A percentile compares a stretch with the other conserved stretches of the same genome.
Conservation (phyloP, 23 red algal species). For the Gracilariopsis chorda region DNA sequence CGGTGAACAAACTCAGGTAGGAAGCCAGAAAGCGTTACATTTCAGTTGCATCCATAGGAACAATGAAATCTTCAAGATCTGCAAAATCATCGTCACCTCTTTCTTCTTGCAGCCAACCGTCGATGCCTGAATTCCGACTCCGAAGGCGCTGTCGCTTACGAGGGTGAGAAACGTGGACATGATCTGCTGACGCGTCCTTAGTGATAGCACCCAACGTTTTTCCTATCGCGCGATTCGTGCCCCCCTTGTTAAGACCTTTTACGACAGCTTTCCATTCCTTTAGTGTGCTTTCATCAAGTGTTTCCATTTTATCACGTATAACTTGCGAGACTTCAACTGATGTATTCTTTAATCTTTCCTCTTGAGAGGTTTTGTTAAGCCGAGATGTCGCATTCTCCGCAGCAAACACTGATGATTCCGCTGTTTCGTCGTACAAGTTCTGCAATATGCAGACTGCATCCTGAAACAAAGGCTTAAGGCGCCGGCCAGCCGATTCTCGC, state of each 20-base stretch:
- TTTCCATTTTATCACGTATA: neutral
- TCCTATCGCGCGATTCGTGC: neutral
- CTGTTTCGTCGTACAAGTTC: neutral
- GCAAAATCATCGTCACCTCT: slow-evolving; percentile 64
- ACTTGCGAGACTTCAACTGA: neutral
- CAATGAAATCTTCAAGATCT: slow-evolving; percentile 86
- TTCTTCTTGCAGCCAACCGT: slow-evolving; percentile 69
- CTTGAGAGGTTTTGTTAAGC: neutral
- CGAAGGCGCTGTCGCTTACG: slow-evolving; percentile 39
- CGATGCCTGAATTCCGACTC: slow-evolving; percentile 66
- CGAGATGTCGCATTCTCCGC: neutral
- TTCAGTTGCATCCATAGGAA: slow-evolving; percentile 38
- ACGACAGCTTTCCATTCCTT: neutral
- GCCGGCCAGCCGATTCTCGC: neutral
- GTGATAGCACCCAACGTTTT: neutral
- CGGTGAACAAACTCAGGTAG: neutral
- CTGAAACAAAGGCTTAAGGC: neutral
- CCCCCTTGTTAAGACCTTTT: neutral
- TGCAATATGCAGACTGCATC: neutral
- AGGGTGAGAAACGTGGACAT: slow-evolving; percentile 1
- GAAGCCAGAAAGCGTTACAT: neutral
- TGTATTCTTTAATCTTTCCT: slow-evolving; percentile 2
- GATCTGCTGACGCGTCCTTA: neutral
- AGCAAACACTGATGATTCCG: slow-evolving; percentile 1
- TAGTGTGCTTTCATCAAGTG: neutral